Conservation (phyloP, 768 basidiomycete species). For the Termitomyces eurrhizus region DNA sequence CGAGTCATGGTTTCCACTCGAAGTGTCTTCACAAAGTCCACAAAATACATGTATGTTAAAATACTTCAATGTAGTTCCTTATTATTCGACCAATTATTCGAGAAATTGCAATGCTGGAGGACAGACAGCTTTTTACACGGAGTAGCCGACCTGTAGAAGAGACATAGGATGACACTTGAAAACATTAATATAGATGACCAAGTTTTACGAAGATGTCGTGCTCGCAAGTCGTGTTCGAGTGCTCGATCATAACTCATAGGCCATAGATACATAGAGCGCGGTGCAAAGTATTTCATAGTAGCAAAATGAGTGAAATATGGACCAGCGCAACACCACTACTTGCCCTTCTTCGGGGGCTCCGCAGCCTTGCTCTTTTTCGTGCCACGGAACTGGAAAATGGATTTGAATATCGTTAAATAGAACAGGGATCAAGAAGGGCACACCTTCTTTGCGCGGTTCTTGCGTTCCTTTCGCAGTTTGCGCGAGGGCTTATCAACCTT, state of each 20-base stretch:
- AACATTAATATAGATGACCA: neutral
- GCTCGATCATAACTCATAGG: slow-evolving; percentile 22
- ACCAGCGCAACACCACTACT: slow-evolving; percentile 47
- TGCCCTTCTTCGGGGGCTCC: slow-evolving; percentile 89
- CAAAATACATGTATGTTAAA: too few relatives aligned
- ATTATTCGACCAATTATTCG: too few relatives aligned
- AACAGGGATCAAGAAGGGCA: neutral
- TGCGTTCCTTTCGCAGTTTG: slow-evolving; percentile 98
- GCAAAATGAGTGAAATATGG: slow-evolving; percentile 20
- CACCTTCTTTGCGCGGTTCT: slow-evolving; percentile 99
- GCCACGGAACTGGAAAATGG: slow-evolving; percentile 71
- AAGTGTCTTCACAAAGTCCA: too few relatives aligned
- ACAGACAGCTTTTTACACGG: neutral
- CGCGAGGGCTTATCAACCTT: slow-evolving; percentile 92
- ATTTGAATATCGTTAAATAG: slow-evolving; percentile 12
- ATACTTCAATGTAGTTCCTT: too few relatives aligned
- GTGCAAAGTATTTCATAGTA: slow-evolving; percentile 25
- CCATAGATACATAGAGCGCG: slow-evolving; percentile 17
- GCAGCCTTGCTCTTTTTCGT: slow-evolving; percentile 94
- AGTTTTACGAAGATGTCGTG: neutral
- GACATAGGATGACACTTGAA: neutral
- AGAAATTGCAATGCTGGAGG: neutral
- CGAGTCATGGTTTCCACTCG: neutral
- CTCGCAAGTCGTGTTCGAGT: slow-evolving; percentile 1
- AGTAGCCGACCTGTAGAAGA: too few relatives aligned